Conservation (phyloP, 2,329 filamentous ascomycete genomes). For the Stagonosporopsis vannaccii region DNA sequence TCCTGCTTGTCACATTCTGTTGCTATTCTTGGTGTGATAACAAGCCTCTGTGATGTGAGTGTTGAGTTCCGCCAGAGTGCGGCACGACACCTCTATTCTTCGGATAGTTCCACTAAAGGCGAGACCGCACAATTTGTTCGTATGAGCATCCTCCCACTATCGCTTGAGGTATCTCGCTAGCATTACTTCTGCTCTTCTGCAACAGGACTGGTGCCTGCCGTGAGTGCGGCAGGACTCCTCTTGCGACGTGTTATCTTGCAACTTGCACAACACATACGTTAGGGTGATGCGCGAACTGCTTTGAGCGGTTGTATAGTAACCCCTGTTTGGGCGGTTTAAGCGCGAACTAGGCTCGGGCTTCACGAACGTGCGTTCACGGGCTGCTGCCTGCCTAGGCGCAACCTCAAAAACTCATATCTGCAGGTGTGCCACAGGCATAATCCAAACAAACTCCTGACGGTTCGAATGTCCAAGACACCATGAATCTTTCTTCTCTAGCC, state of each 20-base stretch:
- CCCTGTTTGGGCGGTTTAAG: not conserved
- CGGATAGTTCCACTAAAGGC: not conserved
- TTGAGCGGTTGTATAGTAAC: not conserved
- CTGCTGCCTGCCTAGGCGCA: conserved; percentile 1
- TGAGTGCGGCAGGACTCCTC: not conserved
- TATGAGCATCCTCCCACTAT: not conserved
- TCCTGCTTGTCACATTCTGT: not conserved
- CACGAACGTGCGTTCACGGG: not conserved
- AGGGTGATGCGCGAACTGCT: not conserved
- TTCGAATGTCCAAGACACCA: not conserved
- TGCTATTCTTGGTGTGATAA: not conserved
- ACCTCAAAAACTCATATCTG: not conserved
- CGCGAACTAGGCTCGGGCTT: not conserved
- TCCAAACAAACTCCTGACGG: not conserved
- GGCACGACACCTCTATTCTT: not conserved
- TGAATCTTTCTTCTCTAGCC: conserved; percentile 20
- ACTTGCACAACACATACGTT: not conserved
- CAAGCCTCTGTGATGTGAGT: not conserved
- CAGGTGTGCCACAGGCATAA: not conserved
- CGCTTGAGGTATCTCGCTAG: not conserved
- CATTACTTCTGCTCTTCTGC: not conserved
- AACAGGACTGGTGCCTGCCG: not conserved
- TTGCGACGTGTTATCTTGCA: not conserved
- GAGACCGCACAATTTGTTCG: not conserved
- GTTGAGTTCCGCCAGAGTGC: too few species aligned